Evolutionary conservation across 2,329 filamentous ascomycete genomes (phyloP), one percentile per base, ranked within the genome.

Genomic region (Hypoxylon sp.): DNA sequence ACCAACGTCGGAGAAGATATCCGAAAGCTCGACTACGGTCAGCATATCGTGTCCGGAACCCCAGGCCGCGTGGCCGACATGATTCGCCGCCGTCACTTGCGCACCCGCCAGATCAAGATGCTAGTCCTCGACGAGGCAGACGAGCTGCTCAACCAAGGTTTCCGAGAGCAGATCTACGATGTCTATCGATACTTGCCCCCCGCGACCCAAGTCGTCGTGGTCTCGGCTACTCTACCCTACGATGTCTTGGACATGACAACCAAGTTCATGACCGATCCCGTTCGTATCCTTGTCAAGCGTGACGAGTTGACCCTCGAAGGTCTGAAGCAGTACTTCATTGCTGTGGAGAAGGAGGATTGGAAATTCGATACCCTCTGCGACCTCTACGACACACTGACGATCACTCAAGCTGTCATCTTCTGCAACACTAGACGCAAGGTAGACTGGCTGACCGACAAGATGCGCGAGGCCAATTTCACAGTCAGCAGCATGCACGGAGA

Each of bases 341-440:
- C 95, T 1, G 95, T 98, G 19, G 95, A 99, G 80, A 98, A 97
- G 84, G 95, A 99, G 79, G 95, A 98, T 78, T 99, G 95, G 95
- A 99, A 99, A 80, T 97, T 99, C 72, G 95, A 99, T 78, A 99
- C 95, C 2, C 89, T 99, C 4, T 98, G 93, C 79, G 95, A 99
- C 81, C 89, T 99, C 60, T 99, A 99, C 85, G 95, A 99, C 78
- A 98, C 95, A 11, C 87, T 99, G 46, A 99, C 95, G 57, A 98
- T 99, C 76, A 98, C 95, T 15, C 95, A 98, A 82, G 95, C 95
- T 47, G 95, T 99, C 78, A 99, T 99, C 78, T 99, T 99, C 85
- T 99, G 95, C 86, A 99, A 99, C 81, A 99, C 95, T 6, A 90
- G 95, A 70, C 89, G 95, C 79, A 99, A 99, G 91, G 95, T 99